Evolutionary conservation across 768 basidiomycete species (phyloP), one percentile per base, ranked within the genome.

Genomic region (Porpolomopsis calyptriformis): DNA sequence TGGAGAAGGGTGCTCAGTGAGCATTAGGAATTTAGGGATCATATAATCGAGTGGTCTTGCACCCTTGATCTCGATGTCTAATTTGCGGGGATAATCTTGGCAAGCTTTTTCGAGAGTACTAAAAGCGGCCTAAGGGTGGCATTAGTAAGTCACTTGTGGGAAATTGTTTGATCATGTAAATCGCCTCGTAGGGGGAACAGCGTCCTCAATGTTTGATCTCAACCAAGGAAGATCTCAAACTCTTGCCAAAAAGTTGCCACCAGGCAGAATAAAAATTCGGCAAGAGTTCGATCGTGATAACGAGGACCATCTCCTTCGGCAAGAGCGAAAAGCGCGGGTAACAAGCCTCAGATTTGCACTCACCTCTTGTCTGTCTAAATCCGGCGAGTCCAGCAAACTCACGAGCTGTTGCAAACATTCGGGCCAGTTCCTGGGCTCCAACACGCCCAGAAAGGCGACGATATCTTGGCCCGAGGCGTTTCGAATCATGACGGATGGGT

Each of bases 381-480:
- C 82, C 41, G 74, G 59, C 25, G 81, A 78, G 64, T 92, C 88
- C 49, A 94, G 70, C 53, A 85, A 74, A 55, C 76, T 73, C 38
- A 96, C 80, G 24, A 99, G 76, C 53, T 86, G 77, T 59, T 82
- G 79, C 39, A 99, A 70, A 56, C 90, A 96, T 65, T 97, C 90
- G 39, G 93, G 87, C 96, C 96, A 99, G 58, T 85, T 89, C 59
- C 72, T 83, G 2, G 91, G 87, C 57, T 94, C 92, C 43, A 94
- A 69, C 31, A 82, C 83, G 41, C 83, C 84, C 49, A 98, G 77
- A 57, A 97, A 80, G 27, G 86, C 76, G 41, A 92, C 88, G 55
- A 99, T 82, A 63, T 88, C 92, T 57, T 94, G 88, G 47, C 88
- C 86, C 4, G 90, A 90, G 9, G 93, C 92, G 61, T 88, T 92